Evolutionary conservation across 371 early-diverging fungal species (phyloP).

Genomic region (Mycotypha africana): DNA sequence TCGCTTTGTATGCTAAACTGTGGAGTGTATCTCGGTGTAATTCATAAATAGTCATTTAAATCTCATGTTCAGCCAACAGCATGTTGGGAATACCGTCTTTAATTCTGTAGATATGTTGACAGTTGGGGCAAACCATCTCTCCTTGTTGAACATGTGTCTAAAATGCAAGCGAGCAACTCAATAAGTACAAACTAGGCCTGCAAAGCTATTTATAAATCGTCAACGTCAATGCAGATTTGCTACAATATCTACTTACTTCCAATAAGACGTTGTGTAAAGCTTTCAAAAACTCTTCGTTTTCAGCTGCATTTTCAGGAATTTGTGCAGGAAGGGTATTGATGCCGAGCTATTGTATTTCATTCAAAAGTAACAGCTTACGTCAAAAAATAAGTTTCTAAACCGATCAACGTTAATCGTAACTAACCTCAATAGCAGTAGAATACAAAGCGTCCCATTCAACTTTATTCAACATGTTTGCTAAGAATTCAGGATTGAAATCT

Average conservation of each 20-base stretch:
- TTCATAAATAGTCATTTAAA: too few species aligned
- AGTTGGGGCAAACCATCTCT: constrained; percentile 87
- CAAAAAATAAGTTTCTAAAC: background rate
- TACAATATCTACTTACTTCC: constrained; percentile 78
- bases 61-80: constrained; percentile 92
- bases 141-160: constrained; percentile 86
- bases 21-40: too few species aligned
- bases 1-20: too few species aligned
- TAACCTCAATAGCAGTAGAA: constrained; percentile 69
- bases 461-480: constrained; percentile 76
- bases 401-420: background rate
- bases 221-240: too few species aligned
- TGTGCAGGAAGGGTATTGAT: constrained; percentile 60
- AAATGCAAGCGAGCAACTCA: too few species aligned
- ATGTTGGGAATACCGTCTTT: constrained; percentile 96
- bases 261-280: constrained; percentile 72
- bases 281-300: constrained; percentile 71
- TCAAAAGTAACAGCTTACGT: too few species aligned
- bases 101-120: constrained; percentile 87
- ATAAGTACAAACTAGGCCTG: too few species aligned
- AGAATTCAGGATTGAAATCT: constrained; percentile 84
- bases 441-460: constrained; percentile 84
- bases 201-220: too few species aligned
- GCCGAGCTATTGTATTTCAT: constrained; percentile 45
- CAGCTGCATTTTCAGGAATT: constrained; percentile 66